A percentile compares a stretch with the other conserved stretches of the same genome.
Conservation (phyloP, 2,329 filamentous ascomycete species). For the Neonectria neomacrospora region DNA sequence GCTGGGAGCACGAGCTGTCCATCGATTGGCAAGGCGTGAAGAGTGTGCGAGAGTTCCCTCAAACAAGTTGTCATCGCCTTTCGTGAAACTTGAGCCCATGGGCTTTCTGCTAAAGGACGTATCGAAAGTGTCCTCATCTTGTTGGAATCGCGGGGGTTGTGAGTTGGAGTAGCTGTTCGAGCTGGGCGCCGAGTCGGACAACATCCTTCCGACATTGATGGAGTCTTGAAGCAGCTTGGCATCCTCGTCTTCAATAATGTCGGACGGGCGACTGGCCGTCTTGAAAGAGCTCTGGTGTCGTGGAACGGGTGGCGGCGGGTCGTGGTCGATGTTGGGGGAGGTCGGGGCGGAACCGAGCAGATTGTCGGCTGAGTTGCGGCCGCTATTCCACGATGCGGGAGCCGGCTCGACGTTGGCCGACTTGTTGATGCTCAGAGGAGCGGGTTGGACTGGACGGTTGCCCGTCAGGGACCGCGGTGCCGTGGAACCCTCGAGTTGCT, state of each 20-base stretch:
- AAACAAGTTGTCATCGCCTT: conserved; percentile 68
- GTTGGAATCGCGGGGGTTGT: conserved; percentile 48
- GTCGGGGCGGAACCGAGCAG: conserved; percentile 55
- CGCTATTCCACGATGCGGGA: conserved; percentile 63
- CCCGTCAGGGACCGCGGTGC: conserved; percentile 59
- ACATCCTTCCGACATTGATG: conserved; percentile 59
- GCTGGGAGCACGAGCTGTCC: conserved; percentile 49
- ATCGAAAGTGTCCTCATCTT: conserved; percentile 54
- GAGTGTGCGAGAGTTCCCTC: conserved; percentile 57
- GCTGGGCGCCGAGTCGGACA: conserved; percentile 45
- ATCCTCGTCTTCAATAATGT: conserved; percentile 63
- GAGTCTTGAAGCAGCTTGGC: conserved; percentile 64
- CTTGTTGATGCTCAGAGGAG: conserved; percentile 61
- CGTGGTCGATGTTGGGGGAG: conserved; percentile 52
- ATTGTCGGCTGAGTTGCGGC: conserved; percentile 59
- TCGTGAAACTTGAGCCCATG: conserved; percentile 47
- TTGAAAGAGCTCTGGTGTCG: conserved; percentile 52
- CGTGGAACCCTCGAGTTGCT: conserved; percentile 50
- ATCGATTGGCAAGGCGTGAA: conserved; percentile 51
- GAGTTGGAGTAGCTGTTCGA: conserved; percentile 31
- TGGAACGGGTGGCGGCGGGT: conserved; percentile 54
- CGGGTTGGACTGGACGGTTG: conserved; percentile 55
- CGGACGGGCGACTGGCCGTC: conserved; percentile 49
- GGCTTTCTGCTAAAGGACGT: conserved; percentile 44
- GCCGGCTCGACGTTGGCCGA: conserved; percentile 56